Conservation (phyloP, 176 grass and related monocot genomes). For the Pontederia paniculata region DNA sequence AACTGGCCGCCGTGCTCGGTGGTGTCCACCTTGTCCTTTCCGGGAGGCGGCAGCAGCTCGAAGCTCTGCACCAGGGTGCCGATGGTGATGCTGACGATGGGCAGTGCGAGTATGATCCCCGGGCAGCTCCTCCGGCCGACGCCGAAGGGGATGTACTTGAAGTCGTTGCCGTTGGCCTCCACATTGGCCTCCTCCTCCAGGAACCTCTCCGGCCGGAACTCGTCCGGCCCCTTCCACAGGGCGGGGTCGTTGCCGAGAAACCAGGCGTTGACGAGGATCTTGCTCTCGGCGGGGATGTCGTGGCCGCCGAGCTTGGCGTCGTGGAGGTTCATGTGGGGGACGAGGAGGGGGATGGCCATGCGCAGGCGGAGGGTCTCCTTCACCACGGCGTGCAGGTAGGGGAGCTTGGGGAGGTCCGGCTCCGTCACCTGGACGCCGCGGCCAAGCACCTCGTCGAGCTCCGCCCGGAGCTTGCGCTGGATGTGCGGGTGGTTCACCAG, state of each 20-base stretch:
- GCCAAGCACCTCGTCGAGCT: slow-evolving; percentile 51
- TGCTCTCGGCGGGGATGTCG: slow-evolving; percentile 94
- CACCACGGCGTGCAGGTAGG: slow-evolving; percentile 79
- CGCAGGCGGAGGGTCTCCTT: slow-evolving; percentile 95
- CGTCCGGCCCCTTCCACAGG: slow-evolving; percentile 68
- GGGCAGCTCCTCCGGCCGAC: slow-evolving; percentile 83
- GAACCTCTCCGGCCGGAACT: slow-evolving; percentile 81
- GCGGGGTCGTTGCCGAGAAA: slow-evolving; percentile 87
- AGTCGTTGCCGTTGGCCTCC: slow-evolving; percentile 85
- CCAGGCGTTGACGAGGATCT: slow-evolving; percentile 97
- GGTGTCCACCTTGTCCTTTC: too few species aligned
- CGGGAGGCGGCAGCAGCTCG: too few species aligned
- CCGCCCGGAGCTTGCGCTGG: slow-evolving; percentile 47
- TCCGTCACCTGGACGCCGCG: slow-evolving; percentile 45
- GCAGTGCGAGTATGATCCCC: too few species aligned
- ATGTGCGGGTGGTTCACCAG: slow-evolving; percentile 76
- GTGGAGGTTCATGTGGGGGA: slow-evolving; percentile 99
- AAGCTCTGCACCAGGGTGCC: too few species aligned
- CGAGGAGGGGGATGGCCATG: slow-evolving; percentile 97
- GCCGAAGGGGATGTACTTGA: slow-evolving; percentile 83
- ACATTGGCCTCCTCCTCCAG: slow-evolving; percentile 77
- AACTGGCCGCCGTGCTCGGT: too few species aligned
- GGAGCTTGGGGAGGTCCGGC: slow-evolving; percentile 70
- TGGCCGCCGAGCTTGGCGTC: slow-evolving; percentile 70
- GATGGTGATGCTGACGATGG: too few species aligned